Evolutionary conservation across 225 moss, liverwort and hornwort species (phyloP).

Genomic region (Lunularia cruciata): DNA sequence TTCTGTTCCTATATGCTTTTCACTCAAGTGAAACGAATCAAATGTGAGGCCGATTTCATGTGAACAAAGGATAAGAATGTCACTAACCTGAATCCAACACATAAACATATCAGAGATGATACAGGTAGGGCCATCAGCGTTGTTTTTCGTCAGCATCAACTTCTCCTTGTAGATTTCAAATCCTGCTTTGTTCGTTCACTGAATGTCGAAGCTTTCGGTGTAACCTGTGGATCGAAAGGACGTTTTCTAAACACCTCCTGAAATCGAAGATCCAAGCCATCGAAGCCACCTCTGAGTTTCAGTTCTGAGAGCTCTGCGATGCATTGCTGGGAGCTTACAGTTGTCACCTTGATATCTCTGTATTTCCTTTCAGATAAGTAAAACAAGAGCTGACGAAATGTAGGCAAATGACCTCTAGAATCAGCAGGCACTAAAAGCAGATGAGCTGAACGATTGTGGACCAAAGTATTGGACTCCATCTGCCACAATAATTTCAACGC

Average conservation of each 20-base stretch:
- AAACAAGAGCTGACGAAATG: slow-evolving; percentile 28
- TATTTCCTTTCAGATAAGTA: slow-evolving; percentile 10
- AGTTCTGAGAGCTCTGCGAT: slow-evolving; percentile 12
- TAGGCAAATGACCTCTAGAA: slow-evolving; percentile 14
- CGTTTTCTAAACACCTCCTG: slow-evolving; percentile 8
- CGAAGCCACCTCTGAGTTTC: slow-evolving; percentile 18
- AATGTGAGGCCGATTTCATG: no score
- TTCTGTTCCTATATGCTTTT: no score
- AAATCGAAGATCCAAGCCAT: slow-evolving; percentile 19
- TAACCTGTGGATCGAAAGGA: background rate
- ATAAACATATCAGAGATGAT: slow-evolving; percentile 21
- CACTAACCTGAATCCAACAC: slow-evolving; percentile 16
- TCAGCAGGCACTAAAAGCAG: slow-evolving; percentile 5
- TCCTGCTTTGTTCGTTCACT: background rate
- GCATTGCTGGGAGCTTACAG: background rate
- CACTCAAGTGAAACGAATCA: no score
- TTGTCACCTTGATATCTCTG: slow-evolving; percentile 5
- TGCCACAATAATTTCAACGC: no score
- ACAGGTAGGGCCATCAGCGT: slow-evolving; percentile 12
- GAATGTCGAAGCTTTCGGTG: background rate
- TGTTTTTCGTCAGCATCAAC: slow-evolving; percentile 3
- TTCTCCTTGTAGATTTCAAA: slow-evolving; percentile 22
- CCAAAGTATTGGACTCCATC: background rate
- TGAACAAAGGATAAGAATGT: background rate
- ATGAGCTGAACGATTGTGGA: slow-evolving; percentile 6